Evolutionary conservation across 805 yeast species (phyloP).

Genomic region (Cyberlindnera subsufficiens): DNA sequence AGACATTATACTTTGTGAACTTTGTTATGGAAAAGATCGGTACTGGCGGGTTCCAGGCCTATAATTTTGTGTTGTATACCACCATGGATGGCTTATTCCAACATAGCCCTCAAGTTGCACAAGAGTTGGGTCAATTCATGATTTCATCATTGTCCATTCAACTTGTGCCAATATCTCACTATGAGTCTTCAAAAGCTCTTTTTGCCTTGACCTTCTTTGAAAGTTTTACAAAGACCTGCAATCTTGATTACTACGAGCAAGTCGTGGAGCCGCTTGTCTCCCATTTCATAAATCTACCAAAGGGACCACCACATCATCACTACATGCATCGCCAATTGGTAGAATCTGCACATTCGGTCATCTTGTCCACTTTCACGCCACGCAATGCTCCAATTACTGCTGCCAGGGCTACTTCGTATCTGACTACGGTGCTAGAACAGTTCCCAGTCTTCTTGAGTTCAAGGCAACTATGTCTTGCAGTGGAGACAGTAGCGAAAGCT

Average conservation of each 20-base stretch:
- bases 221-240: constrained; percentile 24
- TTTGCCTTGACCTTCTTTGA: constrained; percentile 28
- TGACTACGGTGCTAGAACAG: constrained; percentile 42
- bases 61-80: constrained; percentile 51
- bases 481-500: constrained; percentile 46
- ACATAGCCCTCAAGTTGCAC: constrained; percentile 22
- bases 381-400: constrained; percentile 19
- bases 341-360: constrained; percentile 64
- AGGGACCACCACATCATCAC: constrained; percentile 6
- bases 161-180: constrained; percentile 13
- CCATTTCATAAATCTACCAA: constrained; percentile 13
- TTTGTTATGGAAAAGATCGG: constrained; percentile 50
- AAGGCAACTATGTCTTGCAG: constrained; percentile 50
- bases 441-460: constrained; percentile 53
- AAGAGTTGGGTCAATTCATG: constrained; percentile 26
- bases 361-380: constrained; percentile 30
- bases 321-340: constrained; percentile 28
- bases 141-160: constrained; percentile 19
- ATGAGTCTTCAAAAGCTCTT: constrained; percentile 24
- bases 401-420: constrained; percentile 31
- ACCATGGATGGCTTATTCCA: constrained; percentile 36
- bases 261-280: constrained; percentile 25
- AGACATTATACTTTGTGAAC: constrained; percentile 37
- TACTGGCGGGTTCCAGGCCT: constrained; percentile 58
- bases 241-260: constrained; percentile 31